Conservation (phyloP, 768 basidiomycete species). For the Leccinum arenicola region DNA sequence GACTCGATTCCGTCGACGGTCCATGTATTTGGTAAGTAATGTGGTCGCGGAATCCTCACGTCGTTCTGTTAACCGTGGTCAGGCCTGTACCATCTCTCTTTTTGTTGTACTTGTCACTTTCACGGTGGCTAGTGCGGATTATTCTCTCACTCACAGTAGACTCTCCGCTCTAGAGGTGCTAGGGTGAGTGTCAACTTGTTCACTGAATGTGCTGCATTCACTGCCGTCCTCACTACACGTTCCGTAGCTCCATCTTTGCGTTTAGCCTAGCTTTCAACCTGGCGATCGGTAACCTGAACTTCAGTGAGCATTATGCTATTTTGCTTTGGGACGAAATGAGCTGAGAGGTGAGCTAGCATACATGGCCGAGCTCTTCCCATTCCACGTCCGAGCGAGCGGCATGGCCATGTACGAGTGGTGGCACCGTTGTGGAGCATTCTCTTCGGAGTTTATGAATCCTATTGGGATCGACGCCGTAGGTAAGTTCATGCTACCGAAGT, state of each 20-base stretch:
- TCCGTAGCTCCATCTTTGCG: background rate
- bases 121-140: background rate
- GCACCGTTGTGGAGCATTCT: background rate
- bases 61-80: background rate
- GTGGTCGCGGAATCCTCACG: background rate
- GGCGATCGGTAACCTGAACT: background rate
- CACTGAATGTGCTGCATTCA: background rate
- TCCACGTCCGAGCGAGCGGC: background rate
- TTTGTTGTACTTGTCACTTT: background rate
- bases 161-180: background rate
- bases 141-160: background rate
- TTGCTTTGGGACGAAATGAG: background rate
- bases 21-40: background rate
- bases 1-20: background rate
- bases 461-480: background rate
- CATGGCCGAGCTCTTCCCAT: background rate
- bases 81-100: background rate
- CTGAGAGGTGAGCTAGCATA: background rate
- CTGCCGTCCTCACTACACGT: background rate
- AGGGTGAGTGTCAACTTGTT: background rate
- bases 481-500: background rate
- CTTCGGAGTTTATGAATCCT: background rate
- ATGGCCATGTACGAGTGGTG: background rate
- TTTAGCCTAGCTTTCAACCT: background rate
- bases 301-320: background rate